Base-by-base conservation (phyloP, 345 rosid species). In the Nephelium lappaceum region DNA sequence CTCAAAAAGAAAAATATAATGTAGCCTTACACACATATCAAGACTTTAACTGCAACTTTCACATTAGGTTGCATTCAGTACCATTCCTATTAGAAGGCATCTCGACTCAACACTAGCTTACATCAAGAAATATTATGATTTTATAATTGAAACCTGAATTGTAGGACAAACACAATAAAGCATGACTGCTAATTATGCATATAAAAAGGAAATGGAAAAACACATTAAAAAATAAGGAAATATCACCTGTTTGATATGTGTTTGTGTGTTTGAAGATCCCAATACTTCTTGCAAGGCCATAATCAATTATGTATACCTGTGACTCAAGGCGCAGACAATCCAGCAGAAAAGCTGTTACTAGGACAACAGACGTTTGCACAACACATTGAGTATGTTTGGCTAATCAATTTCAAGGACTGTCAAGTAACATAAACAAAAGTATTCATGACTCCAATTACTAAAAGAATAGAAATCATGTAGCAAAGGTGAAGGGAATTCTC, bases 211-310 rank as follows among this genome's bases (percentile, higher is more conserved):
- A 18, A 77, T 25, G 43, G 58, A 51, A 18, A 53, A 53, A 53
- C 5, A 8, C 21, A 53, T 53, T 16, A 53, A 53, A 53, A n/a
- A 53, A 53, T 53, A 53, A 53, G 58, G n/a, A 53, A 53, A 75
- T 27, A 53, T 62, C 24, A 86, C 91, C 90, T 88, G 85, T 91
- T 92, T 67, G 94, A 93, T 79, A 94, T 94, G 84, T 94, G 98
- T 83, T 91, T 91, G 74, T 92, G 96, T 41, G 96, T 94, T 80
- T 93, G 96, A 84, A 88, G 92, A 83, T 90, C 96, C 79, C 95
- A 88, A 80, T 88, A 93, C 81, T 91, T 94, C 88, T 93, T 63
- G 95, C 98, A 78, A 93, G 97, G 42, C 98, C 96, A 81, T 86
- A 93, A 84, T 91, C 96, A 83, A 94, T 94, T 41, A 86, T 73